A percentile compares a stretch with the other conserved stretches of the same genome.
Evolutionary conservation across 2,329 filamentous ascomycete genomes (phyloP).

Genomic region (Nannizziopsis barbatae): DNA sequence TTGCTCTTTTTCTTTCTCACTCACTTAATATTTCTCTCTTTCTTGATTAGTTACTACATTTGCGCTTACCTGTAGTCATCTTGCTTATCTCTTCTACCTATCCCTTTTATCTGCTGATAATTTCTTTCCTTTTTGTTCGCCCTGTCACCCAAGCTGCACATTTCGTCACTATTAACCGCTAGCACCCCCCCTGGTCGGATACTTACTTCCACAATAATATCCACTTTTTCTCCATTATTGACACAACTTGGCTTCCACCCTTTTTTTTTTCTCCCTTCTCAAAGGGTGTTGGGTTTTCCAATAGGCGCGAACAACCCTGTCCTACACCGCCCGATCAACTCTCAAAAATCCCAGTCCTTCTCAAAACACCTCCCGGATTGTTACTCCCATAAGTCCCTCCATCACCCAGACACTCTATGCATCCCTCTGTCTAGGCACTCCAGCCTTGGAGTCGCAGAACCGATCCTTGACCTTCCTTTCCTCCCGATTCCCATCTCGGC

Average conservation of each 20-base stretch:
- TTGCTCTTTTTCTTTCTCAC: too few relatives aligned
- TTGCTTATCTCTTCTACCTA: too few relatives aligned
- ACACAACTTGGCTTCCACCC: background rate
- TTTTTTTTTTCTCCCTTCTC: background rate
- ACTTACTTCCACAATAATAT: background rate
- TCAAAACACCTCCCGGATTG: background rate
- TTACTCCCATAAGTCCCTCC: background rate
- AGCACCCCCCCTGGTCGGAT: background rate
- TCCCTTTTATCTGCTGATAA: background rate
- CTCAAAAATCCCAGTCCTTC: background rate
- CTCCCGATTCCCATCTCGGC: background rate
- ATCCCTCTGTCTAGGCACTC: slow-evolving; percentile 1
- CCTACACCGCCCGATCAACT: background rate
- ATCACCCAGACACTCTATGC: background rate
- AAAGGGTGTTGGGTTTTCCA: background rate
- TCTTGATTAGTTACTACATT: too few relatives aligned
- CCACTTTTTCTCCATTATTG: background rate
- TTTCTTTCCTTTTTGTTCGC: background rate
- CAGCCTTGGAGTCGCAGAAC: slow-evolving; percentile 3
- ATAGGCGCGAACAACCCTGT: slow-evolving; percentile 4
- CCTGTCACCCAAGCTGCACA: too few relatives aligned
- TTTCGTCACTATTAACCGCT: too few relatives aligned
- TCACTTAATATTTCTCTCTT: too few relatives aligned
- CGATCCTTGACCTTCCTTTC: background rate
- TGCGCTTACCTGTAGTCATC: too few relatives aligned